phyloP scores from a whole-genome alignment of 371 early-diverging fungal species.

The Lichtheimia ramosa region DNA sequence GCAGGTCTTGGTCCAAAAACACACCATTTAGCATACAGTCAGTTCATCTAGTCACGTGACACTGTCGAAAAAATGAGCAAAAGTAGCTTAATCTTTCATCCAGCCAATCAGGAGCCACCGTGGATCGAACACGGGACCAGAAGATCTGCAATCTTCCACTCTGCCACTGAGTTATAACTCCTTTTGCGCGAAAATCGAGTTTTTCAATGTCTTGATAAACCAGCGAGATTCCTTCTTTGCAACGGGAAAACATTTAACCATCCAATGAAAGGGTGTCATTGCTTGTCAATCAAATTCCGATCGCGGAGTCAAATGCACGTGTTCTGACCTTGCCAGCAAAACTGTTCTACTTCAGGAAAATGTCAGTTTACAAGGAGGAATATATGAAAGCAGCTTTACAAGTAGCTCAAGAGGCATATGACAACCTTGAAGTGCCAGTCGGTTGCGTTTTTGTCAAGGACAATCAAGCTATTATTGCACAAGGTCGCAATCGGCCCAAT shows the following conservation, averaged over 20 bases:
- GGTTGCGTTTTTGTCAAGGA: conserved; percentile 95
- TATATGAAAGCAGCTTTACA: conserved; percentile 44
- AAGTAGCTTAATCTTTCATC: too few species aligned
- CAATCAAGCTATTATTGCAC: conserved; percentile 59
- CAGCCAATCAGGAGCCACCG: conserved; percentile 5
- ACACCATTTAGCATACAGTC: too few species aligned
- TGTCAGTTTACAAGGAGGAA: conserved; percentile 32
- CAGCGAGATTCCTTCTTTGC: too few species aligned
- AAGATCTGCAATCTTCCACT: conserved; percentile 20
- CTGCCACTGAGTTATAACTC: conserved; percentile 18
- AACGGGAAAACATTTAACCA: too few species aligned
- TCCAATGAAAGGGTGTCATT: too few species aligned
- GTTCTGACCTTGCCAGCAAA: too few species aligned
- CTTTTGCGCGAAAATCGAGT: background rate
- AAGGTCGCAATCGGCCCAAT: conserved; percentile 86
- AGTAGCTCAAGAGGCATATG: conserved; percentile 82
- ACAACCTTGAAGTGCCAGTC: conserved; percentile 93
- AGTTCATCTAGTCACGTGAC: too few species aligned
- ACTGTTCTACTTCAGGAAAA: background rate
- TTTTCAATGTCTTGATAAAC: too few species aligned
- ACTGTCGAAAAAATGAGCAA: too few species aligned
- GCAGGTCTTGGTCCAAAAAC: too few species aligned
- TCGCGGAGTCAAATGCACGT: too few species aligned
- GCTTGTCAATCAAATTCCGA: too few species aligned
- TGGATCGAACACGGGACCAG: conserved; percentile 17